Evolutionary conservation across 2,329 filamentous ascomycete species (phyloP), one percentile per base, ranked within the genome.

Genomic region (Aspergillus calidoustus): DNA sequence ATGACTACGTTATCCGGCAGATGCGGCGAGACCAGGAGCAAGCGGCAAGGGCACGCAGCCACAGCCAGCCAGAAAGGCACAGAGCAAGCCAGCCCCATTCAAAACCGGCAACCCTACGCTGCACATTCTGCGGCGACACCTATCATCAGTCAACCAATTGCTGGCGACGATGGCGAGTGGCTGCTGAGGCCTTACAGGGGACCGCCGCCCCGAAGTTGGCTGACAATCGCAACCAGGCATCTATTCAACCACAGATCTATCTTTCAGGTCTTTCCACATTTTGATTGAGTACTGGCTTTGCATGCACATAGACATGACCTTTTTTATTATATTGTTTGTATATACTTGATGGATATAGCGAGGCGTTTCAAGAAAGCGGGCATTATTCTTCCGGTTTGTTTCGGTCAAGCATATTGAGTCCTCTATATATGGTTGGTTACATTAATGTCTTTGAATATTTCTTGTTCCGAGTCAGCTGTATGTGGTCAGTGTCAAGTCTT

Each of bases 1-100:
- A 71, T 46, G 66, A 72, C 51, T 72, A 70, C 48, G 71, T 72
- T 28, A 62, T 70, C 7, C 66, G 64, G 9, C 69, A 73, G 53
- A 72, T 71, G 71, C 68, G 64, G 22, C 64, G 61, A 34, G 70
- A 71, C 43, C 63, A 68, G 19, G 68, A 71, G 52, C 60, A 59
- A 7, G 65, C 60, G 23, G 67, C 62, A 6, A 64, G 67, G 48
- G 54, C 34, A 28, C 58, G 66, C 47, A 68, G 68, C 48, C 53
- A 67, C n/a, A 71, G 68, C 47, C 69, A 70, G 48, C 68, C 69
- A 13, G 63, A 64, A 38, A 55, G 28, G 38, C 53, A 17, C 41
- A 34, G 41, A 38, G 15, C 7, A 38, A 51, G 30, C 48, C 61
- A 61, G 17, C 31, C n/a, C 17, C 54, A 51, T 28, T 15, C 23